Base-by-base conservation (phyloP, 2,329 filamentous ascomycete genomes). In the Allantophomopsis lycopodina region DNA sequence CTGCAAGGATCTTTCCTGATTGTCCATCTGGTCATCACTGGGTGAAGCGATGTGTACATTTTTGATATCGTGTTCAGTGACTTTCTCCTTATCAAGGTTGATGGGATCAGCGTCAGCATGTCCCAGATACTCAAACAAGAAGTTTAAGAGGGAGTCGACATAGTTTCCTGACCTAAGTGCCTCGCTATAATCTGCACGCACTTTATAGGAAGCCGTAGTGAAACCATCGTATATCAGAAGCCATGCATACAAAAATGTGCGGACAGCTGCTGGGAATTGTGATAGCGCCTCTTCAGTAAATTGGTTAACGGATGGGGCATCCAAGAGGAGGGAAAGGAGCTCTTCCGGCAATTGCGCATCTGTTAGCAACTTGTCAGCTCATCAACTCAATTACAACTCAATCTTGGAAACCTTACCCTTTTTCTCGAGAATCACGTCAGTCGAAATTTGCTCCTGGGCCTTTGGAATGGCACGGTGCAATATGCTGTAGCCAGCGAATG, bases 161-260 rank as follows among this genome's bases (percentile, higher is more conserved):
- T 79, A 79, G 10, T 78, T 71, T 12, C 79, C 78, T 18, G 81
- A 71, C 55, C 87, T 91, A 41, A 98, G 71, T 42, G 83, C 76
- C 17, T 85, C 74, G 0, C 76, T 73, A 52, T 95, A 96, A 51
- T 88, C 79, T 42, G 74, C 76, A 48, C 86, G 83, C 13, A 96
- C 76, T 50, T 86, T 85, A 57, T 83, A 80, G 0, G 88, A 85
- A 11, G 87, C 77, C 15, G 77, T 75, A 14, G 68, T 65, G 54
- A 89, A 93, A 35, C 89, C 80, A 49, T 94, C 86, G 54, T 94
- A 96, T 0, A 95, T 70, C 1, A 96, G 67, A 46, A 84, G 75
- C 91, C 91, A 98, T 10, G 85, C 83, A 20, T 94, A 66, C 2
- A 98, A 68, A 52, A 95, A 98, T 8, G 79, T 76, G 39, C 86